These are phyloP conservation scores for Beta vulgaris DNA, from an alignment of 148 eudicot species.

Conservation along the genomic window DNA sequence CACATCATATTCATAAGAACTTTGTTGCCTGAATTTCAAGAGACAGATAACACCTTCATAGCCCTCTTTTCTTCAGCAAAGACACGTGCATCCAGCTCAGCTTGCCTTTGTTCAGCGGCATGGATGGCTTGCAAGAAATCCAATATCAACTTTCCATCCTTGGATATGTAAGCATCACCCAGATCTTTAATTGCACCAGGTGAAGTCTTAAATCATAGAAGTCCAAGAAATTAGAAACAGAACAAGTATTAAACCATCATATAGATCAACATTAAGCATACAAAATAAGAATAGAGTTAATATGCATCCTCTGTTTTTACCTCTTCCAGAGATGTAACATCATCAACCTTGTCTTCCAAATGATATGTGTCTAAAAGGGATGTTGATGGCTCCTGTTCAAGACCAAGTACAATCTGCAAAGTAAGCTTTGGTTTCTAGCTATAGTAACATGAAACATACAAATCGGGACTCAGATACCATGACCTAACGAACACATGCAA, in stretches of 20 bases:
- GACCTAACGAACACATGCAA: background rate
- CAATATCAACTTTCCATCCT: slow-evolving; percentile 81
- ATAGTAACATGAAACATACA: background rate
- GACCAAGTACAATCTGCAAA: slow-evolving; percentile 43
- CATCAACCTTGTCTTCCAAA: slow-evolving; percentile 42
- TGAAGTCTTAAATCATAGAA: slow-evolving; percentile 42
- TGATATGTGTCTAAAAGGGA: slow-evolving; percentile 73
- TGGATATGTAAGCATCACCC: slow-evolving; percentile 43
- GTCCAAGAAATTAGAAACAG: slow-evolving; percentile 21
- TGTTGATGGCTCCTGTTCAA: slow-evolving; percentile 34
- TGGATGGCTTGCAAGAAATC: slow-evolving; percentile 92
- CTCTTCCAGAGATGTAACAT: slow-evolving; percentile 27
- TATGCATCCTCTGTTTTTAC: slow-evolving; percentile 9
- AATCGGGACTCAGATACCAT: background rate
- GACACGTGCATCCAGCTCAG: slow-evolving; percentile 71
- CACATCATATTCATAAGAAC: background rate
- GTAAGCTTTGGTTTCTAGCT: slow-evolving; percentile 8
- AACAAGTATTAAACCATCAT: background rate
- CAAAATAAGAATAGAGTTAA: background rate
- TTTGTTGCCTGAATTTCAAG: background rate
- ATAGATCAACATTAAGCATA: slow-evolving; percentile 7
- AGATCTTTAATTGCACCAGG: slow-evolving; percentile 34
- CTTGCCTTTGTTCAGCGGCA: slow-evolving; percentile 90
- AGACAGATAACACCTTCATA: slow-evolving; percentile 53
- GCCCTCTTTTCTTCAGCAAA: slow-evolving; percentile 74